Percentiles rank a stretch among this genome's conserved stretches.
These are phyloP conservation scores for Durusdinium trenchii DNA, from an alignment of 73 alveolate genomes.

Conservation along the genomic window DNA sequence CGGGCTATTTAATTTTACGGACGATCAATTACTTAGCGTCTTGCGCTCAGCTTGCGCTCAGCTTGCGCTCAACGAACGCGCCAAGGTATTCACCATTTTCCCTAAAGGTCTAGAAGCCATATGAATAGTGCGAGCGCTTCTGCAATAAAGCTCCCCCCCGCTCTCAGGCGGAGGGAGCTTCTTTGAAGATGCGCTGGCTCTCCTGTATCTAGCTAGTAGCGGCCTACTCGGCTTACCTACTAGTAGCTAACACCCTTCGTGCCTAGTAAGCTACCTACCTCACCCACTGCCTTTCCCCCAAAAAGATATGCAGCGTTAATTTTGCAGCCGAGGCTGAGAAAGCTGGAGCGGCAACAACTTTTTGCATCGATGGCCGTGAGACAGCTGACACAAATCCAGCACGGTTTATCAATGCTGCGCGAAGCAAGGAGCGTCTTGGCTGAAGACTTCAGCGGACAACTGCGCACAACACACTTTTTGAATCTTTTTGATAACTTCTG, in stretches of 20 bases:
- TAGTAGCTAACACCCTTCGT: too few species aligned
- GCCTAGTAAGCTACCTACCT: neutral
- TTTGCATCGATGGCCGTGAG: constrained; percentile 78
- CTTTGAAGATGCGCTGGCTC: too few species aligned
- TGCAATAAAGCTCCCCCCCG: too few species aligned
- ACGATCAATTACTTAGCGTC: constrained; percentile 49
- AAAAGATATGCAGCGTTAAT: neutral
- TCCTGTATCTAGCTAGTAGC: too few species aligned
- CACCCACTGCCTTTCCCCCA: neutral
- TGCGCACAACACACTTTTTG: neutral
- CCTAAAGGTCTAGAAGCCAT: too few species aligned
- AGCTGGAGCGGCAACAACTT: constrained; percentile 91
- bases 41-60: too few species aligned
- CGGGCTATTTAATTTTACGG: constrained; percentile 74
- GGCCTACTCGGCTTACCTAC: too few species aligned
- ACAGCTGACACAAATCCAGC: constrained; percentile 49
- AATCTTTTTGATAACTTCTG: neutral
- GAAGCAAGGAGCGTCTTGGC: constrained; percentile 28
- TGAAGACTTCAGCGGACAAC: neutral
- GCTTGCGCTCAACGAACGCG: too few species aligned
- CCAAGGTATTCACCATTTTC: too few species aligned
- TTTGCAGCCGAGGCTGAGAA: constrained; percentile 52
- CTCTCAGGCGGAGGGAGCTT: too few species aligned
- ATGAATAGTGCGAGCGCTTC: too few species aligned
- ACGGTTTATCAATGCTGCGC: constrained; percentile 78